phyloP scores from a whole-genome alignment of 2,329 filamentous ascomycete species.

The Colletotrichum higginsianum region DNA sequence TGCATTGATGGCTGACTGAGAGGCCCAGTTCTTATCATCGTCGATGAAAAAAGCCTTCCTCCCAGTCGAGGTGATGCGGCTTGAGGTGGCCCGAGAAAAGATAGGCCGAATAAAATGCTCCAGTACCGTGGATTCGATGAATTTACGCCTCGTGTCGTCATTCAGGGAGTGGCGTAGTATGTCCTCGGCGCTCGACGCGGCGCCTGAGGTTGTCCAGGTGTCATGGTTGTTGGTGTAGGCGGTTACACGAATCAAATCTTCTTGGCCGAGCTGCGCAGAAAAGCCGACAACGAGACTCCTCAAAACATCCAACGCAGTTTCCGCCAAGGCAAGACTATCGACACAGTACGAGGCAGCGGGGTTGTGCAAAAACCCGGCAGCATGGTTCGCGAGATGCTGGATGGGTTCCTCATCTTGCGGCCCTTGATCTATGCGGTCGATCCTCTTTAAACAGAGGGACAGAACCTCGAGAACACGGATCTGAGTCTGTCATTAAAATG shows the following conservation, averaged over 20 bases:
- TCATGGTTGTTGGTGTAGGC: constrained; percentile 52
- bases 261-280: constrained; percentile 25
- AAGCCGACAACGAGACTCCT: constrained; percentile 9
- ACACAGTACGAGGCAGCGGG: background rate
- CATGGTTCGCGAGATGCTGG: constrained; percentile 10
- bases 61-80: constrained; percentile 69
- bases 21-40: constrained; percentile 40
- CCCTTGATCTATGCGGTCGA: background rate
- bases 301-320: constrained; percentile 10
- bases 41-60: constrained; percentile 66
- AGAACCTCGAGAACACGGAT: constrained; percentile 12
- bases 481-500: background rate
- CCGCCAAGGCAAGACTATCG: background rate
- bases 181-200: constrained; percentile 49
- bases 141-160: constrained; percentile 45
- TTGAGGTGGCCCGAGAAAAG: constrained; percentile 72
- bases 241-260: constrained; percentile 50
- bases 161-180: constrained; percentile 52
- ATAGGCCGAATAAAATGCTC: constrained; percentile 75
- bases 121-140: constrained; percentile 72
- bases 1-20: constrained; percentile 33
- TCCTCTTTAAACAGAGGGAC: constrained; percentile 16
- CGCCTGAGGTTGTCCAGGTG: constrained; percentile 56
- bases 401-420: constrained; percentile 11
- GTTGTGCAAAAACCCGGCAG: background rate